Evolutionary conservation across 2,329 filamentous ascomycete genomes (phyloP).

Genomic region (Arthrobotrys sinensis): DNA sequence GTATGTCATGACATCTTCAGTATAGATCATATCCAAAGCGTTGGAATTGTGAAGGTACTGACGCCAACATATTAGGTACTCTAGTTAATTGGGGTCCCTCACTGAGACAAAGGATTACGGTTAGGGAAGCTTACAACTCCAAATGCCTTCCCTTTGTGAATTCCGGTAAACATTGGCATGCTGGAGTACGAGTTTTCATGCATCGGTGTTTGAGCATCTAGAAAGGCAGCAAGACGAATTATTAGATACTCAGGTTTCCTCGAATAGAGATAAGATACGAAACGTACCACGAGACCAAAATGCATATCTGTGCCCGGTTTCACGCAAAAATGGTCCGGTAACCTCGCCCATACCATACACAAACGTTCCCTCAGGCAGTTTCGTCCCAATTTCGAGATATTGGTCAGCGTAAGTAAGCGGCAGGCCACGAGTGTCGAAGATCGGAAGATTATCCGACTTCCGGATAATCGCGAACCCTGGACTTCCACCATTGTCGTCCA

Average conservation of each 20-base stretch:
- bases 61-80: not conserved
- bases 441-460: slow-evolving; percentile 18
- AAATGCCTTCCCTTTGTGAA: slow-evolving; percentile 47
- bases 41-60: slow-evolving; percentile 58
- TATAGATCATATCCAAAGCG: slow-evolving; percentile 56
- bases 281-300: slow-evolving; percentile 57
- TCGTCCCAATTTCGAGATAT: slow-evolving; percentile 49
- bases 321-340: slow-evolving; percentile 49
- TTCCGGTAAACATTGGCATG: slow-evolving; percentile 50
- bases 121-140: slow-evolving; percentile 43
- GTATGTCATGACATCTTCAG: slow-evolving; percentile 41
- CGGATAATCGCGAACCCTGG: slow-evolving; percentile 44
- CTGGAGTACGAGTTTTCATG: slow-evolving; percentile 59
- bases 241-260: not conserved
- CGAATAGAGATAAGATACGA: not conserved
- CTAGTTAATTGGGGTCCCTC: not conserved
- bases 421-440: slow-evolving; percentile 42
- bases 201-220: slow-evolving; percentile 53
- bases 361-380: slow-evolving; percentile 36
- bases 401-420: slow-evolving; percentile 40
- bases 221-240: not conserved
- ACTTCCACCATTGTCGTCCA: not conserved
- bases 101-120: too few species aligned
- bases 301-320: slow-evolving; percentile 48
- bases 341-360: slow-evolving; percentile 54